Evolutionary conservation across 345 rosid genomes (phyloP).

Genomic region (Mallotus nudiflorus): DNA sequence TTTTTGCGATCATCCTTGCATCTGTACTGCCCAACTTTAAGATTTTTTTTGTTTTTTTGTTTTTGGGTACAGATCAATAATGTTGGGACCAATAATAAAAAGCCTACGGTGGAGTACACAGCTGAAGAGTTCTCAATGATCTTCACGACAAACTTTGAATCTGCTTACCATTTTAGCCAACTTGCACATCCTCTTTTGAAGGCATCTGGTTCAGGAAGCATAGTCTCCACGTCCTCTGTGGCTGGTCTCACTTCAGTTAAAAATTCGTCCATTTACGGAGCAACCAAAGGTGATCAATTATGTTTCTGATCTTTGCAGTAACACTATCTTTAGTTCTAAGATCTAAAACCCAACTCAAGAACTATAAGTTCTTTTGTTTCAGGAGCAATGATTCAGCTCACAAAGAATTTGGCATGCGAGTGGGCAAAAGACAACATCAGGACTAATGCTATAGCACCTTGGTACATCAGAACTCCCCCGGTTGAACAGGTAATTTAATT

Average conservation of each 20-base stretch:
- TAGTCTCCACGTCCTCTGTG: constrained; percentile 24
- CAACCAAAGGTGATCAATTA: constrained; percentile 14
- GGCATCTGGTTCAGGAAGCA: constrained; percentile 17
- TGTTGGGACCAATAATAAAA: constrained; percentile 73
- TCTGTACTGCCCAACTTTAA: too few species aligned
- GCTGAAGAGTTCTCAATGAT: constrained; percentile 58
- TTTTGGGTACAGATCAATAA: constrained; percentile 51
- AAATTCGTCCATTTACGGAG: constrained; percentile 1
- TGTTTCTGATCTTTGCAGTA: too few species aligned
- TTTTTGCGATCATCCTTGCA: too few species aligned
- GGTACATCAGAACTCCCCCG: constrained; percentile 18
- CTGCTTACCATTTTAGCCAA: constrained; percentile 22
- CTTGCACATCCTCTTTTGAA: constrained; percentile 28
- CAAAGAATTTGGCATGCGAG: constrained; percentile 28
- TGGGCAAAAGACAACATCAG: constrained; percentile 33
- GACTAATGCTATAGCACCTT: constrained; percentile 24
- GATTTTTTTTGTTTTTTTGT: not conserved
- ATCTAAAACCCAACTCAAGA: too few species aligned
- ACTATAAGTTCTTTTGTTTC: too few species aligned
- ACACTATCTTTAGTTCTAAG: not conserved
- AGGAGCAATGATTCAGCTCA: constrained; percentile 27
- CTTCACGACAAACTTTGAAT: constrained; percentile 19
- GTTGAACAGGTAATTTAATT: not conserved
- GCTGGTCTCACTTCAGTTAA: constrained; percentile 15
- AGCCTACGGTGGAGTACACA: constrained; percentile 61